Percentiles rank a stretch among this genome's conserved stretches.
These are phyloP conservation scores for Rhynchospora breviuscula DNA, from an alignment of 176 grass and related monocot genomes.

Conservation along the genomic window DNA sequence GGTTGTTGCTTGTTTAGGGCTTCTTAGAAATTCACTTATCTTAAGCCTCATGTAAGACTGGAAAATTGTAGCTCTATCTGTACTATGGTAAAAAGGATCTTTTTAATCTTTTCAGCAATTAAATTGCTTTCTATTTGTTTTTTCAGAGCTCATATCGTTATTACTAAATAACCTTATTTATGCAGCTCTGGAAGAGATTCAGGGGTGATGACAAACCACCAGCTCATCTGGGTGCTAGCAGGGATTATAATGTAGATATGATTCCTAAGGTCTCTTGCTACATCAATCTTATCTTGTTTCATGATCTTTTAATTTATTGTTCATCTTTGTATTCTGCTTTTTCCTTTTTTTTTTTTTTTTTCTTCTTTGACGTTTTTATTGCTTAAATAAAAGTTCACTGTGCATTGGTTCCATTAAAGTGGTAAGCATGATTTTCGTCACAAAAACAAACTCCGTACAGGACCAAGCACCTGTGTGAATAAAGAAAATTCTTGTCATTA, in stretches of 20 bases:
- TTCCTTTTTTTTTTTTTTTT: neutral
- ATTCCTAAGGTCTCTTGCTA: conserved; percentile 59
- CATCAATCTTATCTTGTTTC: neutral
- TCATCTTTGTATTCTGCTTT: neutral
- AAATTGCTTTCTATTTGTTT: neutral
- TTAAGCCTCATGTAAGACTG: neutral
- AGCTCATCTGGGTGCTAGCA: conserved; percentile 51
- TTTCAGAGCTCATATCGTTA: neutral
- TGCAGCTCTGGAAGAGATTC: conserved; percentile 90
- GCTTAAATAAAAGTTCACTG: neutral
- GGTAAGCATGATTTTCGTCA: neutral
- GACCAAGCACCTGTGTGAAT: neutral
- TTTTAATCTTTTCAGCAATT: neutral
- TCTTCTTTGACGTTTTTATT: neutral
- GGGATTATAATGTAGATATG: conserved; percentile 96
- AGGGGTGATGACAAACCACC: conserved; percentile 52
- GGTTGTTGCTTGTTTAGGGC: neutral
- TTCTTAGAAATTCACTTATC: neutral
- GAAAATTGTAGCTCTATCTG: neutral
- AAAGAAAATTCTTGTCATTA: neutral
- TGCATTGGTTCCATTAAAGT: neutral
- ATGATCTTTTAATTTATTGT: neutral
- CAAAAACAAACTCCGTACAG: neutral
- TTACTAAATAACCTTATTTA: neutral
- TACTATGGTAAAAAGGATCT: neutral